Evolutionary conservation across 768 basidiomycete species (phyloP).

Genomic region (Lactifluus rugatus): DNA sequence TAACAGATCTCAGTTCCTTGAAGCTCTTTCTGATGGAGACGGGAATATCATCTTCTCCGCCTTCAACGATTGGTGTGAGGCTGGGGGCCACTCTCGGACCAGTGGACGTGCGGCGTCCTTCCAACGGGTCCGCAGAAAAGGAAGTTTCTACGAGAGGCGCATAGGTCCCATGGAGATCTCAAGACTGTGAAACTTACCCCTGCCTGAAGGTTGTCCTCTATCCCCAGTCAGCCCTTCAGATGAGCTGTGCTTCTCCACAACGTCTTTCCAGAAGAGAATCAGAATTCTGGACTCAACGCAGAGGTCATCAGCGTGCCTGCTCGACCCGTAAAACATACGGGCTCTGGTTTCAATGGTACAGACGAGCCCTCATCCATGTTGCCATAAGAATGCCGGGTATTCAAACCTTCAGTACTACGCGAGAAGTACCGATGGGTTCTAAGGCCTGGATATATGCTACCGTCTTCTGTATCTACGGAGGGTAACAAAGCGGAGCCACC

Average conservation of each 20-base stretch:
- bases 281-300: not conserved
- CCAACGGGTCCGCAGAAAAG: not conserved
- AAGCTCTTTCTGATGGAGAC: constrained; percentile 13
- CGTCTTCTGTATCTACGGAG: not conserved
- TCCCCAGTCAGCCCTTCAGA: not conserved
- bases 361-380: not conserved
- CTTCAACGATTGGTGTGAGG: constrained; percentile 1
- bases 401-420: not conserved
- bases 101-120: not conserved
- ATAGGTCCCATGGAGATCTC: not conserved
- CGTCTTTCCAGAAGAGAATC: not conserved
- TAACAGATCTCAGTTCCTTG: constrained; percentile 12
- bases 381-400: not conserved
- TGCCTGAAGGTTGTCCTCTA: not conserved
- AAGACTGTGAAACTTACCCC: not conserved
- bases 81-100: not conserved
- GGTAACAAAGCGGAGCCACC: not conserved
- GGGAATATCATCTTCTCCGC: constrained; percentile 6
- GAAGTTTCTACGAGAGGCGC: not conserved
- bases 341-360: not conserved
- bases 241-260: not conserved
- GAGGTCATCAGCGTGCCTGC: not conserved
- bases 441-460: constrained; percentile 12
- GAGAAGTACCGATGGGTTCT: not conserved
- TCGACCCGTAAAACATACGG: not conserved